These are phyloP conservation scores for Microbotryum scabiosae DNA, from an alignment of 1,284 basidiomycete genomes.

Conservation along the genomic window DNA sequence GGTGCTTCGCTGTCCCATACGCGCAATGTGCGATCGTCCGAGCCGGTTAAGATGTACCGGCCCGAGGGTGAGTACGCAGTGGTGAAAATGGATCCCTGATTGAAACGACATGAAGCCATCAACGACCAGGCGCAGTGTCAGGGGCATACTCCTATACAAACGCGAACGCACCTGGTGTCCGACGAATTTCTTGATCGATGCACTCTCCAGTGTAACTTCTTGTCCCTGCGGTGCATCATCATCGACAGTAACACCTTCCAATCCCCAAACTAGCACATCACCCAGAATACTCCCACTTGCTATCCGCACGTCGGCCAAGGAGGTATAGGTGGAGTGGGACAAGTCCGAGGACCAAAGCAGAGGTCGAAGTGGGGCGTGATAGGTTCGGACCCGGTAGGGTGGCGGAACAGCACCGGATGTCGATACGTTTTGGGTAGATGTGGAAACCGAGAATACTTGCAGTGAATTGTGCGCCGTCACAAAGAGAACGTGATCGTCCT, in stretches of 20 bases:
- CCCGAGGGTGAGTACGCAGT: background rate
- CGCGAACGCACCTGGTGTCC: background rate
- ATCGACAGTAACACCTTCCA: too few species aligned
- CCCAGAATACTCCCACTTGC: slow-evolving; percentile 1
- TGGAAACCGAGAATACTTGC: background rate
- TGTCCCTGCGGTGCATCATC: too few species aligned
- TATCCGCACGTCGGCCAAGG: background rate
- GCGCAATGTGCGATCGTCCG: slow-evolving; percentile 1
- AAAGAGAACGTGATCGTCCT: background rate
- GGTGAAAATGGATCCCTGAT: background rate
- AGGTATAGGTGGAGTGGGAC: background rate
- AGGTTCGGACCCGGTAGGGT: background rate
- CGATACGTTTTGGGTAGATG: background rate
- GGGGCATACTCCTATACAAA: too few species aligned
- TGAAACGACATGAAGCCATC: background rate
- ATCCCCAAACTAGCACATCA: background rate
- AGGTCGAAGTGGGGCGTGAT: background rate
- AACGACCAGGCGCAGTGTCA: background rate
- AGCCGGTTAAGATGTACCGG: background rate
- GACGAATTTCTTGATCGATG: background rate
- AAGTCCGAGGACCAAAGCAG: slow-evolving; percentile 1
- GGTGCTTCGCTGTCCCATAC: background rate
- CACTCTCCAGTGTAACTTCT: too few species aligned
- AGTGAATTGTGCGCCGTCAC: slow-evolving; percentile 1
- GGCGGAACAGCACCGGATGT: background rate